Evolutionary conservation across 78 protist species (phyloP), one percentile per base, ranked within the genome.

Genomic region (Dictyostelium intermedium): DNA sequence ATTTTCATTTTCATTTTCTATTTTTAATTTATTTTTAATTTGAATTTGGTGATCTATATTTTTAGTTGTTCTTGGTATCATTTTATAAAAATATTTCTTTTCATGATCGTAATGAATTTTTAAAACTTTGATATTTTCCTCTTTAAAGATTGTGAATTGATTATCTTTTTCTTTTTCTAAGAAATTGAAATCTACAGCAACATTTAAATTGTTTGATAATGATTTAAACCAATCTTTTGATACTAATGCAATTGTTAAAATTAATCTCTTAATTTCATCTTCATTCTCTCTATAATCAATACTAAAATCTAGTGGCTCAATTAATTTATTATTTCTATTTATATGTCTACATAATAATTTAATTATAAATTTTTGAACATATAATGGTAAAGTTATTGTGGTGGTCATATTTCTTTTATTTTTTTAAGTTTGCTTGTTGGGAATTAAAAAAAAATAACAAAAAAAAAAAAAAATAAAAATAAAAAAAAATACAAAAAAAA

Each of bases 401-500:
- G 5, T 56, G 9, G 69, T 39, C 43, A 39, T 39, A 5, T 39
- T 39, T 39, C 43, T 39, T 39, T 39, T 2, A 5, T 39, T 39
- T 5, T 39, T 39, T 39, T 39, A 5, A 5, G 10, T 39, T 39
- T 39, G 43, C 4, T 39, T 39, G 43, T 4, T 39, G 43, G 10
- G 4, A 39, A 39, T 39, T 39, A 5, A 39, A 39, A 5, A 39
- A 39, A 39, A 39, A 39, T 39, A 39, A 39, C 2, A 39, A 39
- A 39, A 39, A 39, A 39, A 39, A 39, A 50, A 50, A 50, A 56
- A 56, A 56, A 50, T 5, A 32, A 63, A 43, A 10, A 7, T 25
- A 45, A 45, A 16, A 32, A 81, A 13, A 77, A 74, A 14, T 89
- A 89, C 94, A 30, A 53, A 60, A 69, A n/a, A n/a, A n/a, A n/a